phyloP scores from a whole-genome alignment of 257 asterid genomes.

The Plantago major region DNA sequence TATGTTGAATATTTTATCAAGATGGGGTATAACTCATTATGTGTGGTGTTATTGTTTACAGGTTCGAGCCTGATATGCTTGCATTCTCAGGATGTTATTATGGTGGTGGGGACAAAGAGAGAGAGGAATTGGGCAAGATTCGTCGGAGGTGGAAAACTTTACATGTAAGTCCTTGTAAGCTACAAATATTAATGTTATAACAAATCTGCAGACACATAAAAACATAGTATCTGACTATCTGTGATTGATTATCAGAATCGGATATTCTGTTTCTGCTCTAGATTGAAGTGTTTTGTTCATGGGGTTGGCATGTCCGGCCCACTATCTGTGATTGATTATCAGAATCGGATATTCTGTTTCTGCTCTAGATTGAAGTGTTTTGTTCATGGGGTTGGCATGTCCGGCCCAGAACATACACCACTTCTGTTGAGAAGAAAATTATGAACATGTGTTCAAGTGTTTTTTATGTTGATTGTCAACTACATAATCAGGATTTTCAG shows the following conservation, averaged over 20 bases:
- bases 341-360: background rate
- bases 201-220: constrained; percentile 3
- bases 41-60: constrained; percentile 30
- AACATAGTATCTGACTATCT: background rate
- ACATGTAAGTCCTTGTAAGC: constrained; percentile 57
- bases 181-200: constrained; percentile 7
- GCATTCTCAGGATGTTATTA: constrained; percentile 99
- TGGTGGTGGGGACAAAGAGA: constrained; percentile 98
- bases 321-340: background rate
- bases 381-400: constrained; percentile 4
- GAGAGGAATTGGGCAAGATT: constrained; percentile 76
- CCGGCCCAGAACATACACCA: background rate
- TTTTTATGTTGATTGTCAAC: no score
- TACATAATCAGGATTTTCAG: no score
- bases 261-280: background rate
- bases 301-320: constrained; percentile 8
- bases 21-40: constrained; percentile 14
- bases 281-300: background rate
- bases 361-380: background rate
- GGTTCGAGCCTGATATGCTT: constrained; percentile 99
- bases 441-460: no score
- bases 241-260: background rate
- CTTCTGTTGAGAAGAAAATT: background rate
- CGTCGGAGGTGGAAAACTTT: constrained; percentile 93
- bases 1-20: constrained; percentile 4